These are phyloP conservation scores for Theobroma cacao DNA, from an alignment of 345 rosid species.

Conservation along the genomic window DNA sequence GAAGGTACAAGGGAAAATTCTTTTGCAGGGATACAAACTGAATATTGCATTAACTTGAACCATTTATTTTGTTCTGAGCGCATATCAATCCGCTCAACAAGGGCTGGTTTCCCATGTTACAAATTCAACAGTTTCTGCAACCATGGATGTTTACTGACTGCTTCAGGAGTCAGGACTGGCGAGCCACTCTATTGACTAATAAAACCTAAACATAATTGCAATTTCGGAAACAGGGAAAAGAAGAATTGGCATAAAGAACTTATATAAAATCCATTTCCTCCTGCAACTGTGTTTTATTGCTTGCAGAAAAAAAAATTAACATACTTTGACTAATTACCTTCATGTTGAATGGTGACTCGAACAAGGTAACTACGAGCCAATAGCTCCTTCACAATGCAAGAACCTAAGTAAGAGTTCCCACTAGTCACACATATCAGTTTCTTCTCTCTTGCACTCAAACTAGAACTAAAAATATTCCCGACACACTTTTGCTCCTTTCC, in stretches of 20 bases:
- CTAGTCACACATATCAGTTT: slow-evolving; percentile 40
- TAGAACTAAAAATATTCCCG: slow-evolving; percentile 6
- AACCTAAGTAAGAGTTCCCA: slow-evolving; percentile 40
- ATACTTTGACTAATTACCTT: slow-evolving; percentile 14
- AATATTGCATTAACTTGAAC: background rate
- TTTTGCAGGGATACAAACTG: background rate
- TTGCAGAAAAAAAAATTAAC: background rate
- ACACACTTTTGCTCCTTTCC: slow-evolving; percentile 11
- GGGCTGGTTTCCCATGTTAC: background rate
- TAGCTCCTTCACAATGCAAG: slow-evolving; percentile 30
- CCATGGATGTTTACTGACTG: background rate
- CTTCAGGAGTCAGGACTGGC: too few species aligned
- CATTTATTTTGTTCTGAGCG: too few species aligned
- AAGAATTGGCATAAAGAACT: background rate
- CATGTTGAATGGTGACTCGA: slow-evolving; percentile 34
- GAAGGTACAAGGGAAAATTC: too few species aligned
- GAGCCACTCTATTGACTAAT: background rate
- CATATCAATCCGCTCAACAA: too few species aligned
- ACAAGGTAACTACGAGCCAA: slow-evolving; percentile 35
- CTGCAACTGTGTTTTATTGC: background rate
- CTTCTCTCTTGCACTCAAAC: slow-evolving; percentile 26
- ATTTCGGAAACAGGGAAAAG: background rate
- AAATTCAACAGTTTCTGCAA: background rate
- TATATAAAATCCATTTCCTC: background rate
- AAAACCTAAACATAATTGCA: background rate